Evolutionary conservation across 108 stramenopile species (phyloP), one percentile per base, ranked within the genome.

Genomic region (Pseudonitzschia multiseries): DNA sequence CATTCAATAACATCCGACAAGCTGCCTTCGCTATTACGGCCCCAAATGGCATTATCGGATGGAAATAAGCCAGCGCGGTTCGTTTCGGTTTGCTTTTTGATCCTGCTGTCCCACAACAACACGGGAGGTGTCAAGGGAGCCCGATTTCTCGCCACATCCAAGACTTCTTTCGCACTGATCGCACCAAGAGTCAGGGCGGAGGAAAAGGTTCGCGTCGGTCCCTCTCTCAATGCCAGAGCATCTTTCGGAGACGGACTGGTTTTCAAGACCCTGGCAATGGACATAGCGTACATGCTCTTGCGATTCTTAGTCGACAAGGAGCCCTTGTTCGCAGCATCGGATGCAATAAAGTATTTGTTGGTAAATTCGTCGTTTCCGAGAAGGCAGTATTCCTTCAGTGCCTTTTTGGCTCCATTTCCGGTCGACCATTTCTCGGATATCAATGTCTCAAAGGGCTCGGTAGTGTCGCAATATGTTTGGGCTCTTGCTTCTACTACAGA

Each of bases 251-350:
- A 40, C 15, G 27, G 57, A 20, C 13, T 40, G 9, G 24, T 3
- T 62, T 62, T 62, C n/a, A 62, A 8, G 15, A 62, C 10, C 32
- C 61, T 36, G 27, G 61, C 32, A 40, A 62, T 62, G 14, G 61
- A 62, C n/a, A 29, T 31, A 13, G 61, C 61, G 61, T 62, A 62
- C 61, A 62, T 33, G 61, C 61, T 62, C 61, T 62, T 62, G 18
- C 12, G 15, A 40, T 20, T 33, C 9, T 14, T 6, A 36, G 36
- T 5, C 53, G 53, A 54, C 24, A 8, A 14, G 0, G 36, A 40
- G 0, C 61, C 61, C 5, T 40, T 62, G 41, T 62, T 62, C 9
- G 61, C 61, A 15, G 61, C 61, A 20, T 62, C 61, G 33, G 61
- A 62, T 13, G 61, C 61, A 14, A 62, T 40, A 40, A 62, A 62